These are phyloP conservation scores for Triangularia verruculosa DNA, from an alignment of 2,329 filamentous ascomycete genomes.

Conservation along the genomic window DNA sequence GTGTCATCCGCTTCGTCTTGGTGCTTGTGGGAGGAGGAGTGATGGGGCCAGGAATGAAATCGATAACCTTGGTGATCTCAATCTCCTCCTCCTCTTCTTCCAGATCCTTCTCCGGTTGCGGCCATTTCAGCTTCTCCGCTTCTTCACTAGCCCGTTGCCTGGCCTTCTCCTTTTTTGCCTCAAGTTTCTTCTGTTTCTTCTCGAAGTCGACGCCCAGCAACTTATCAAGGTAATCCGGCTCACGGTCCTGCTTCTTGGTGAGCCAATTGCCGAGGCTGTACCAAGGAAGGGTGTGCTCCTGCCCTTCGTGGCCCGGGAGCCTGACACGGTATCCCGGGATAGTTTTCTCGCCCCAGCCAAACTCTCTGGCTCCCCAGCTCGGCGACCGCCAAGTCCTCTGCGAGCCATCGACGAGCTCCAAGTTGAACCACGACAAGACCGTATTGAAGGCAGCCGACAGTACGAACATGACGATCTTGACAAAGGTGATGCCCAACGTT, in stretches of 20 bases:
- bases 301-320: not conserved
- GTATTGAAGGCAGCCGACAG: not conserved
- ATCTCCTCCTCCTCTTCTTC: not conserved
- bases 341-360: not conserved
- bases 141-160: not conserved
- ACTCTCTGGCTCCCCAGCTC: not conserved
- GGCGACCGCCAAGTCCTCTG: not conserved
- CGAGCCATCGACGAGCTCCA: not conserved
- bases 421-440: not conserved
- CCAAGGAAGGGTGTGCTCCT: not conserved
- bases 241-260: not conserved
- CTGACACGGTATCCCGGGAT: no score
- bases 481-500: not conserved
- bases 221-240: not conserved
- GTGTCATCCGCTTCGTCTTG: not conserved
- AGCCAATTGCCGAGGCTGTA: not conserved
- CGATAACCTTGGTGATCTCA: not conserved
- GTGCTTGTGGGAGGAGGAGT: not conserved
- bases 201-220: not conserved
- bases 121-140: not conserved
- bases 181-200: not conserved
- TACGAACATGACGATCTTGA: not conserved
- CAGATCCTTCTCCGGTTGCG: not conserved
- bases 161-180: not conserved
- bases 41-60: not conserved